phyloP scores from a whole-genome alignment of 129 eudicot species.

The Saussurea involucrata region DNA sequence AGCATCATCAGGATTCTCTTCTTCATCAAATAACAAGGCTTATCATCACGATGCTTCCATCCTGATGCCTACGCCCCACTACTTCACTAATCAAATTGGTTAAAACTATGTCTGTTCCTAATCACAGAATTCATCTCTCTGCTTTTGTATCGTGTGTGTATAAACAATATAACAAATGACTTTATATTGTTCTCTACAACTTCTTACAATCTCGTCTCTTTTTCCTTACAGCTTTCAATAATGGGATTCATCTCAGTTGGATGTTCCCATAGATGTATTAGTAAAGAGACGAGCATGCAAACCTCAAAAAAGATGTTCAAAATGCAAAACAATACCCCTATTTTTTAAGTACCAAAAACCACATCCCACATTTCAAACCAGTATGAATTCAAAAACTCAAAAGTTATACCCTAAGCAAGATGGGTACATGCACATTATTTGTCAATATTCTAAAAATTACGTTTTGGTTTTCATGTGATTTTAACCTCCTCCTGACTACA shows the following conservation, averaged over 20 bases:
- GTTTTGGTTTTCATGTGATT: neutral
- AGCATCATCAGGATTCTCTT: slow-evolving; percentile 99
- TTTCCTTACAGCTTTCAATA: neutral
- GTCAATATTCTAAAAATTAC: neutral
- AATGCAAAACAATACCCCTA: too few relatives aligned
- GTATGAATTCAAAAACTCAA: neutral
- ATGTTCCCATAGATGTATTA: neutral
- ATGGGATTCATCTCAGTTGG: neutral
- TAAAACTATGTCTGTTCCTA: neutral
- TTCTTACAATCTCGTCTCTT: neutral
- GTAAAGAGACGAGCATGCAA: neutral
- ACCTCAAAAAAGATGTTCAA: neutral
- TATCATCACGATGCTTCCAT: slow-evolving; percentile 9
- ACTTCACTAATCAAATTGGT: slow-evolving; percentile 9
- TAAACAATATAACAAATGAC: slow-evolving; percentile 1
- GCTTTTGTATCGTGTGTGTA: slow-evolving; percentile 15
- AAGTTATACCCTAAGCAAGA: neutral
- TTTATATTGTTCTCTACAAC: neutral
- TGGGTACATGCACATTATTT: neutral
- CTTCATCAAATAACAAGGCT: slow-evolving; percentile 18
- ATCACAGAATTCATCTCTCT: slow-evolving; percentile 13
- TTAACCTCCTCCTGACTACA: neutral
- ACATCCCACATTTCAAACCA: neutral
- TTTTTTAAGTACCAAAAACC: neutral
- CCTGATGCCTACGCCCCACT: neutral